These are phyloP conservation scores for Trametes meyenii DNA, from an alignment of 768 basidiomycete species.

Conservation along the genomic window DNA sequence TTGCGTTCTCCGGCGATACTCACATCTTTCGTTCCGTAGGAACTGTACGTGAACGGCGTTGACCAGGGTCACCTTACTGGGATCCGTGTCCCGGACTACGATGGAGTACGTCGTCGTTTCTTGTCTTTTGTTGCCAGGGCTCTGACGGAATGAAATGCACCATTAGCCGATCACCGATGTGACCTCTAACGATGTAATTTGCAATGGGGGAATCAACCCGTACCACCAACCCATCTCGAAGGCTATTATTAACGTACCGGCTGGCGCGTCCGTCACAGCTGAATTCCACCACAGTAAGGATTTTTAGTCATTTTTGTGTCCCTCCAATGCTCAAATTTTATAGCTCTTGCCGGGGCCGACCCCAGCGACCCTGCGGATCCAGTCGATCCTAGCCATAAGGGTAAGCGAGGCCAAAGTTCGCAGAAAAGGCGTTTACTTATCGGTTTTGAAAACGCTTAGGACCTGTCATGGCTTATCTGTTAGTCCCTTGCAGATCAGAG, in stretches of 20 bases:
- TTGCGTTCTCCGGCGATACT: neutral
- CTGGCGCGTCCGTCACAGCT: constrained; percentile 54
- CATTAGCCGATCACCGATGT: constrained; percentile 58
- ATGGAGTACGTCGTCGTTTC: constrained; percentile 43
- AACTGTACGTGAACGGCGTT: constrained; percentile 56
- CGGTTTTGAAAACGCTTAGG: neutral
- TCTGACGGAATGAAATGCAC: neutral
- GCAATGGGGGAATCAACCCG: constrained; percentile 63
- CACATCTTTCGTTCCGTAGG: constrained; percentile 29
- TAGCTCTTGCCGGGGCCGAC: constrained; percentile 45
- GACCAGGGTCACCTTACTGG: constrained; percentile 48
- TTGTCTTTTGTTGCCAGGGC: neutral
- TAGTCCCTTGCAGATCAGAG: neutral
- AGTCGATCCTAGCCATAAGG: constrained; percentile 55
- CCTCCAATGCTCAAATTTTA: neutral
- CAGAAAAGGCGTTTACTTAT: neutral
- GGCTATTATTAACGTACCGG: constrained; percentile 50
- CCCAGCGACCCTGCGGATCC: constrained; percentile 49
- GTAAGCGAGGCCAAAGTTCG: constrained; percentile 34
- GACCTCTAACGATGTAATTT: constrained; percentile 55
- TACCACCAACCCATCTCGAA: constrained; percentile 50
- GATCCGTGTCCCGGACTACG: constrained; percentile 50
- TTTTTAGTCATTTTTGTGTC: neutral
- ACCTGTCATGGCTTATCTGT: constrained; percentile 22
- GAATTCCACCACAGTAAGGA: constrained; percentile 51